A percentile compares a stretch with the other conserved stretches of the same genome.
phyloP scores from a whole-genome alignment of 2,329 filamentous ascomycete species.

The Fusarium coicis region DNA sequence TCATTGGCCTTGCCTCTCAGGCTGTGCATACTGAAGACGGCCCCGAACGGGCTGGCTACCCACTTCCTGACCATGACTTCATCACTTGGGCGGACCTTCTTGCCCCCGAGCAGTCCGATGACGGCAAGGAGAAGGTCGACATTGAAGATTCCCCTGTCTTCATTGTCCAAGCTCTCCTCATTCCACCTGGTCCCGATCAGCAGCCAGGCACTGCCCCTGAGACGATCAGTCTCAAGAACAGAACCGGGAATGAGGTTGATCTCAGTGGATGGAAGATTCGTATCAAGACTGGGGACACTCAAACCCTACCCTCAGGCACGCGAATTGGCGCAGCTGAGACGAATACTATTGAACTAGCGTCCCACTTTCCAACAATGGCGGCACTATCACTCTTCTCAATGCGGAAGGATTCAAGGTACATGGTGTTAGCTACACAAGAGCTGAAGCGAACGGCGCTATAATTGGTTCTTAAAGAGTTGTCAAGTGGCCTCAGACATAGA shows the following conservation, averaged over 20 bases:
- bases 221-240: background rate
- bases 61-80: background rate
- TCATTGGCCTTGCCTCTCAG: background rate
- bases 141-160: background rate
- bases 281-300: background rate
- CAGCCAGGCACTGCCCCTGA: background rate
- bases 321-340: background rate
- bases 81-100: background rate
- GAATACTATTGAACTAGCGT: background rate
- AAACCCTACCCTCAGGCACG: background rate
- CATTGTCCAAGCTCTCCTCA: background rate
- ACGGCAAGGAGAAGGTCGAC: background rate
- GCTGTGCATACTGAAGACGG: background rate
- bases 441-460: background rate
- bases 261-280: background rate
- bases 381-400: background rate
- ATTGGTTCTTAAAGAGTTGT: rapidly evolving
- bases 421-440: background rate
- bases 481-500: rapidly evolving
- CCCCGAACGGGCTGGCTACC: background rate
- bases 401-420: background rate
- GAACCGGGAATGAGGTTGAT: background rate
- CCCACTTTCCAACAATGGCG: background rate
- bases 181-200: background rate
- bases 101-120: background rate